Conservation (phyloP, 331 rosid species). For the Acacia pycnantha region DNA sequence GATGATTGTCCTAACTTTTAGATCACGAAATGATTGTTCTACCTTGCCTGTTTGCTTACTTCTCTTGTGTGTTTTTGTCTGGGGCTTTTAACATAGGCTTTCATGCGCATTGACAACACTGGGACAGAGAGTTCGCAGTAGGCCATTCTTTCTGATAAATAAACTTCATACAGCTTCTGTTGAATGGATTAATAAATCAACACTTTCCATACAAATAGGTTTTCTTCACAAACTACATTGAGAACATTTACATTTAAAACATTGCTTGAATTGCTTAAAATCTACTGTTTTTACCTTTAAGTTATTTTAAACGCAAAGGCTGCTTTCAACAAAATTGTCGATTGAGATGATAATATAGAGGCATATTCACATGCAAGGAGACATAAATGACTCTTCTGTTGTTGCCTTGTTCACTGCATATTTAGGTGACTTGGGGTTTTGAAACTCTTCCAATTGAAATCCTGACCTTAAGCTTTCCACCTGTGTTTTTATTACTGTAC, state of each 20-base stretch:
- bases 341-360: not conserved
- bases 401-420: conserved; percentile 22
- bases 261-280: not conserved
- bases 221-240: not conserved
- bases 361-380: not conserved
- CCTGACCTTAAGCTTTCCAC: conserved; percentile 8
- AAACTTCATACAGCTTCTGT: not conserved
- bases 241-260: not conserved
- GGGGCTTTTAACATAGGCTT: not conserved
- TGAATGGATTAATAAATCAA: not conserved
- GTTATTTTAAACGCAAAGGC: conserved; percentile 2
- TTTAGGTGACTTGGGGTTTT: conserved; percentile 27
- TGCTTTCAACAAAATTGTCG: conserved; percentile 10
- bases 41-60: not conserved
- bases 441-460: conserved; percentile 23
- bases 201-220: not conserved
- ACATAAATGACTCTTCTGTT: conserved; percentile 13
- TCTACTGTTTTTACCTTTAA: not conserved
- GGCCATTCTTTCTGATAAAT: conserved; percentile 7
- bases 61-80: not conserved
- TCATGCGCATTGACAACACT: not conserved
- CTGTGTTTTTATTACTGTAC: conserved; percentile 26
- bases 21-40: not conserved
- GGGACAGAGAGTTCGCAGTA: not conserved
- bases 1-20: not conserved